Evolutionary conservation across 805 yeast genomes (phyloP), one percentile per base, ranked within the genome.

Genomic region (Kurtzmaniella cleridarum): DNA sequence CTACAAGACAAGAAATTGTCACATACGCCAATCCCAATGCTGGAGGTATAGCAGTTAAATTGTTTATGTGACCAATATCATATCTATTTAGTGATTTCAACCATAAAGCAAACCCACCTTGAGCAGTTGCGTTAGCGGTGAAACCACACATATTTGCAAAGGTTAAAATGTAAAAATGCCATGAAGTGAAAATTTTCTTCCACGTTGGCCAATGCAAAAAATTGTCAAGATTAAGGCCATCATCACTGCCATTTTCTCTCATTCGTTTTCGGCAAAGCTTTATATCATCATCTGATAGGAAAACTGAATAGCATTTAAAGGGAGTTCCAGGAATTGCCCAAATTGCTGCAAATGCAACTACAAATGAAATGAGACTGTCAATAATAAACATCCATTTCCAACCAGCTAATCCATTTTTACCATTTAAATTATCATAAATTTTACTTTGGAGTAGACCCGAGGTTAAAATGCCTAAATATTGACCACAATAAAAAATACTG

Each of bases 261-360:
- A 55, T 48, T 16, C 59, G 36, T 23, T 30, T 59, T 57, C 81
- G 64, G 2, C 80, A 76, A 27, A 78, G 54, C 44, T 69, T 61
- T 33, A 76, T 75, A 43, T 79, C 84, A 31, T 75, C 78, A 45
- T 77, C 81, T 0, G 77, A 66, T 18, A 79, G 54, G 48, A 69
- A 76, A 16, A 72, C 54, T 3, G 79, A 73, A 40, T 74, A 72
- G 50, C 80, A 71, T 31, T 44, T 44, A 28, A 45, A 36, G 3
- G 60, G 60, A 5, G 56, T 50, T 2, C 57, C 58, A 13, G 66
- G 61, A 24, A 47, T 46, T 42, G 49, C 42, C 29, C 48, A 41
- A 20, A 54, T 35, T 1, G 49, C 52, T 13, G 51, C 27, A 14
- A 50, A 23, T 1, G 52, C 57, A 10, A 54, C 48, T 6, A 43